Evolutionary conservation across 2,329 filamentous ascomycete species (phyloP), one percentile per base, ranked within the genome.

Genomic region (Trichoderma oligosporum): DNA sequence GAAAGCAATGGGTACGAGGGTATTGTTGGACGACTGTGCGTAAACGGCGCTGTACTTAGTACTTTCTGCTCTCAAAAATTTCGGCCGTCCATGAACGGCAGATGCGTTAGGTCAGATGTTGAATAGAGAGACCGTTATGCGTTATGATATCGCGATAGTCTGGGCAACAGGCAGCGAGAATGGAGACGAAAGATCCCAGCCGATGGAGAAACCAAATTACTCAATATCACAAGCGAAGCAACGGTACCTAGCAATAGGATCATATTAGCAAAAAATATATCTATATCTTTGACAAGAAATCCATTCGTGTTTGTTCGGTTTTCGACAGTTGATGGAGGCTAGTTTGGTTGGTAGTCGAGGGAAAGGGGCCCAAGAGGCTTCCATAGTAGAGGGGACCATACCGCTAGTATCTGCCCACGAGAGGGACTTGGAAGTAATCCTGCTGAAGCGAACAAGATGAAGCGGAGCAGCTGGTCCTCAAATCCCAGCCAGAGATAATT

Each of bases 71-170:
- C 65, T 62, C 56, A 52, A 55, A 60, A 51, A 56, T 55, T 60
- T 55, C 62, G 60, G 53, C 59, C 61, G 64, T 70, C 68, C 68
- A 71, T 70, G 58, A 68, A 70, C 63, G 60, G 60, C 46, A 53
- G 42, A 33, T 47, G 54, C 46, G 56, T 51, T 44, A 47, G 47
- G 47, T 47, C 36, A 42, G 29, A 49, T 31, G 29, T 48, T 20
- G 20, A 41, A 41, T 52, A 35, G 49, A 58, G 52, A 42, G 47
- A 41, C 47, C 46, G 48, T 46, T 39, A n/a, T n/a, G 41, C 42
- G 44, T 47, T 56, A 57, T 49, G n/a, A n/a, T n/a, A 11, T 24
- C n/a, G 42, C 55, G 39, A 24, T 16, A 8, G 27, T 27, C 18
- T 44, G 41, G 22, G 38, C 41, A 46, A 45, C 41, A 22, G 20